Conservation (phyloP, 225 moss, liverwort and hornwort species). For the Bryum argenteum region DNA sequence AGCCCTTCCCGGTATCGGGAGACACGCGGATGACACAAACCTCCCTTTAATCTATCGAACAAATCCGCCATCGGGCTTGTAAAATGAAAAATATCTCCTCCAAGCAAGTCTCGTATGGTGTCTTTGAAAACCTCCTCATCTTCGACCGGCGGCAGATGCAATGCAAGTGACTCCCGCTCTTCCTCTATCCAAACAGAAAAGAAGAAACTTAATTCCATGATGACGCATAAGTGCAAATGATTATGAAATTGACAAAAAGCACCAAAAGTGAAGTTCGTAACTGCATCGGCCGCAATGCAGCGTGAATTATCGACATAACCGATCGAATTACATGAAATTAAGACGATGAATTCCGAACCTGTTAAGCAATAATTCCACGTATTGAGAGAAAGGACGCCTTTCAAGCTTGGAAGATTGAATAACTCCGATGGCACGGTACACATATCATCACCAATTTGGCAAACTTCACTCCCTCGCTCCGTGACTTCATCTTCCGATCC, state of each 20-base stretch:
- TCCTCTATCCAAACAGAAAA: constrained; percentile 55
- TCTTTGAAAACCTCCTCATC: constrained; percentile 67
- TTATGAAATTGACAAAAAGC: constrained; percentile 6
- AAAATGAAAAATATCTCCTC: constrained; percentile 75
- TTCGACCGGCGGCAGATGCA: constrained; percentile 70
- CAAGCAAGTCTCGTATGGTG: constrained; percentile 65
- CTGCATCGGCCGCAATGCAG: constrained; percentile 35
- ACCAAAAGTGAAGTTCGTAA: constrained; percentile 29
- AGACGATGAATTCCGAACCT: constrained; percentile 39
- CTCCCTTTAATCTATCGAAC: constrained; percentile 69
- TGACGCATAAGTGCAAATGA: too few species aligned
- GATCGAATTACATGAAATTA: constrained; percentile 22
- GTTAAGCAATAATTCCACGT: constrained; percentile 84
- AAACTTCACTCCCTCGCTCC: constrained; percentile 69
- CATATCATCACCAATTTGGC: constrained; percentile 74
- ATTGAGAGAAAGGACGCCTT: constrained; percentile 65
- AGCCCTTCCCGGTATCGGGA: constrained; percentile 76
- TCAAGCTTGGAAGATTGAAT: constrained; percentile 75
- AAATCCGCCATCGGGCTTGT: constrained; percentile 72
- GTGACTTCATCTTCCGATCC: constrained; percentile 67
- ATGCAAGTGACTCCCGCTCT: constrained; percentile 70
- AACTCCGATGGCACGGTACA: constrained; percentile 79
- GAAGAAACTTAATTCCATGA: constrained; percentile 11
- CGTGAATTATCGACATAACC: constrained; percentile 21
- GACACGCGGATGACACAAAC: constrained; percentile 81